A percentile compares a stretch with the other conserved stretches of the same genome.
These are phyloP conservation scores for Ceriops decandra DNA, from an alignment of 345 rosid genomes.

Conservation along the genomic window DNA sequence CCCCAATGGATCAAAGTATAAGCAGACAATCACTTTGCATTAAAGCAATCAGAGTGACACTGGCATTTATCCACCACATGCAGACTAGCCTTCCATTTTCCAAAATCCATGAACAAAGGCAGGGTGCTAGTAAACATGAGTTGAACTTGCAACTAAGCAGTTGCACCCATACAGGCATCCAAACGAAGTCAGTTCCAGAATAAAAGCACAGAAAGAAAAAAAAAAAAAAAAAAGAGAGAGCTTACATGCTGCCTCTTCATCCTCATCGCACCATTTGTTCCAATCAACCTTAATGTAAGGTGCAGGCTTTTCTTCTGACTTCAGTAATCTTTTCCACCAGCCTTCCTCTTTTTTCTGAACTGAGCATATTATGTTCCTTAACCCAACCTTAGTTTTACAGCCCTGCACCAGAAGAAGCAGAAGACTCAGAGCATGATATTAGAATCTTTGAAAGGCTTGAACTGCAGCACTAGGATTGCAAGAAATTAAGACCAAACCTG, in stretches of 20 bases:
- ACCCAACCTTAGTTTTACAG: slow-evolving; percentile 70
- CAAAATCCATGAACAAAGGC: too few relatives aligned
- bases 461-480: too few relatives aligned
- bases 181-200: background rate
- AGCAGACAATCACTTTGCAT: too few relatives aligned
- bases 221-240: slow-evolving; percentile 1
- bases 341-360: slow-evolving; percentile 77
- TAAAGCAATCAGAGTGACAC: too few relatives aligned
- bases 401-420: slow-evolving; percentile 44
- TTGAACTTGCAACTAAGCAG: too few relatives aligned
- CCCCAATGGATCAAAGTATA: too few relatives aligned
- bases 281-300: slow-evolving; percentile 98
- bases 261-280: slow-evolving; percentile 99
- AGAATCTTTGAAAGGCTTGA: too few relatives aligned
- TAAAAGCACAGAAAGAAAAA: background rate
- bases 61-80: too few relatives aligned
- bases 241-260: slow-evolving; percentile 70
- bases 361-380: slow-evolving; percentile 78
- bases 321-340: slow-evolving; percentile 91
- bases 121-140: too few relatives aligned
- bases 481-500: too few relatives aligned
- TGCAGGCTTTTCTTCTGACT: slow-evolving; percentile 86
- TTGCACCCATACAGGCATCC: too few relatives aligned
- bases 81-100: too few relatives aligned
- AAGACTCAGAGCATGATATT: background rate